Evolutionary conservation across 148 eudicot genomes (phyloP).

Genomic region (Bassia scoparia): DNA sequence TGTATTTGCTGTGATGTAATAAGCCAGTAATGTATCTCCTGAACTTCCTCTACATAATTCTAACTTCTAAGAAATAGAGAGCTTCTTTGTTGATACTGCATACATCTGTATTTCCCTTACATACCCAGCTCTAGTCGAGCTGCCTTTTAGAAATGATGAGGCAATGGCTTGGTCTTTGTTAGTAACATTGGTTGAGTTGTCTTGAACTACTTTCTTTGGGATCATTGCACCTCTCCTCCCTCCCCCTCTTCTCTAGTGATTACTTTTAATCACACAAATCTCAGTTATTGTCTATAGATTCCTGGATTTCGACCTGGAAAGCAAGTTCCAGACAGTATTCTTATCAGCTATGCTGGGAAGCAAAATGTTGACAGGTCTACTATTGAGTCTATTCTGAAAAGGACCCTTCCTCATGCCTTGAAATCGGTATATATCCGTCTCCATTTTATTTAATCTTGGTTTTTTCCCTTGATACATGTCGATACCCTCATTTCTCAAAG

Average conservation of each 20-base stretch:
- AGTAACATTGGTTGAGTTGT: background rate
- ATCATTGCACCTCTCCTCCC: background rate
- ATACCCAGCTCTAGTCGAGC: background rate
- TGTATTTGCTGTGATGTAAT: no score
- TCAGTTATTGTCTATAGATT: conserved; percentile 40
- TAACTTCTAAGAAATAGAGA: background rate
- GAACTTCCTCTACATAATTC: background rate
- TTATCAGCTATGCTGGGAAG: conserved; percentile 61
- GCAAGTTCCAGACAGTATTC: conserved; percentile 76
- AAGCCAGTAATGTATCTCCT: background rate
- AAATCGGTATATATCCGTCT: conserved; percentile 47
- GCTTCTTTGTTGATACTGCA: background rate
- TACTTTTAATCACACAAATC: background rate
- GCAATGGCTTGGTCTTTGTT: background rate
- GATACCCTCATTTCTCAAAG: background rate
- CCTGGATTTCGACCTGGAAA: conserved; percentile 98
- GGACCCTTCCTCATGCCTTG: conserved; percentile 98
- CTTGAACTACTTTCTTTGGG: background rate
- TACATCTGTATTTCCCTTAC: background rate
- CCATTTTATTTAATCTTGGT: conserved; percentile 1
- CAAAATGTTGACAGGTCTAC: conserved; percentile 57
- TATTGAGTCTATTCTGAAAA: conserved; percentile 77
- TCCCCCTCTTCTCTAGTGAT: background rate
- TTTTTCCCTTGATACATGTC: background rate
- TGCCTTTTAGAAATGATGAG: background rate